Percentiles rank a stretch among this genome's conserved stretches.
These are phyloP conservation scores for Curvularia verruculosa DNA, from an alignment of 2,329 filamentous ascomycete species.

Conservation along the genomic window DNA sequence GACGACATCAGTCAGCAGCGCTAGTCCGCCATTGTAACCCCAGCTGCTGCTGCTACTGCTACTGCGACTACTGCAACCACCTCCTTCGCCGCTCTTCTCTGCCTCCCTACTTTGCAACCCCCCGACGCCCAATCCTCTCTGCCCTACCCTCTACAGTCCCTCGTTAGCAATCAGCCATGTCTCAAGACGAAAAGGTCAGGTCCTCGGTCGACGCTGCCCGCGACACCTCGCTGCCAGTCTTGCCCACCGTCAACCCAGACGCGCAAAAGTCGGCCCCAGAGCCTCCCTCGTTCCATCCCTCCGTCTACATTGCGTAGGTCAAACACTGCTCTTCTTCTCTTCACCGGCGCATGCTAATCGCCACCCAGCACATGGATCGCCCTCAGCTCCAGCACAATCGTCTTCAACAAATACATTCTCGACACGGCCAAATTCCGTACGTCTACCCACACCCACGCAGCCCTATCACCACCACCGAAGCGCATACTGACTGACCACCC, in stretches of 20 bases:
- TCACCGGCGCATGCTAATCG: constrained; percentile 26
- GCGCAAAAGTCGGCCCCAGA: constrained; percentile 71
- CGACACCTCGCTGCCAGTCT: constrained; percentile 64
- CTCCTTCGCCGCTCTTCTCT: constrained; percentile 10
- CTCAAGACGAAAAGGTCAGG: constrained; percentile 75
- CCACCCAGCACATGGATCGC: constrained; percentile 80
- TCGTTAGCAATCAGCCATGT: constrained; percentile 56
- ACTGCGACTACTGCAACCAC: background rate
- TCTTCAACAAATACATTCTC: constrained; percentile 99
- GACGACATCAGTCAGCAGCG: constrained; percentile 30
- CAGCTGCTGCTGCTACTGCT: constrained; percentile 5
- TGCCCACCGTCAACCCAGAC: constrained; percentile 81
- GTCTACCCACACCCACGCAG: constrained; percentile 47
- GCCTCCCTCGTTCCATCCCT: constrained; percentile 70
- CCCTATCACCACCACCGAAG: constrained; percentile 4
- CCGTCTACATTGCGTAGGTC: constrained; percentile 78
- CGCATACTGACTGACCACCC: constrained; percentile 43
- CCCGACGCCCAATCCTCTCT: constrained; percentile 12
- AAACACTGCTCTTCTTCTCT: constrained; percentile 50
- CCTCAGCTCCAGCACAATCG: constrained; percentile 89
- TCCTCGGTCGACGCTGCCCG: constrained; percentile 77
- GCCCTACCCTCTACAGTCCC: constrained; percentile 23
- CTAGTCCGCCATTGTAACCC: constrained; percentile 11
- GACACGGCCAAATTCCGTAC: constrained; percentile 83
- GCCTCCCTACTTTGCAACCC: constrained; percentile 3